Conservation (phyloP, 2,329 filamentous ascomycete genomes). For the Chrysoporthe cubensis region DNA sequence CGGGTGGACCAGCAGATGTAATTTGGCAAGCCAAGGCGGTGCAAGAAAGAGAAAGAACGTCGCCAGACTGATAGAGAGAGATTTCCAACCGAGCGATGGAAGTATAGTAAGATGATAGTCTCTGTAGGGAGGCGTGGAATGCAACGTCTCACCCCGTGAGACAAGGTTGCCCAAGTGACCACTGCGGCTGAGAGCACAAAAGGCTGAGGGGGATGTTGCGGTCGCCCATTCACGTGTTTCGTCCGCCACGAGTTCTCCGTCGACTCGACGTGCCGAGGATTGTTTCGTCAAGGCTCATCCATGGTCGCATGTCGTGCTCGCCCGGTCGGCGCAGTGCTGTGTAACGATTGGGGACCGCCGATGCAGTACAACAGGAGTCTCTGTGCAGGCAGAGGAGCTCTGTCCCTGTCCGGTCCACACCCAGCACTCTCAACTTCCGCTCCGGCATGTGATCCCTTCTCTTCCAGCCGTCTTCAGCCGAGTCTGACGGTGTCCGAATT, state of each 20-base stretch:
- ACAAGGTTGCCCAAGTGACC: background rate
- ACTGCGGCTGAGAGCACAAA: background rate
- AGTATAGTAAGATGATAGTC: background rate
- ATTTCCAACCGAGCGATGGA: background rate
- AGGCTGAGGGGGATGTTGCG: background rate
- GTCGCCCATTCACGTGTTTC: background rate
- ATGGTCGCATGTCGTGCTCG: background rate
- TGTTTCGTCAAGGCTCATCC: background rate
- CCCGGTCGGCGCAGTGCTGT: background rate
- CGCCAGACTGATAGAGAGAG: background rate
- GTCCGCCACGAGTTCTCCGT: background rate
- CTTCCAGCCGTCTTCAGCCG: background rate
- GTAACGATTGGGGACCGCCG: background rate
- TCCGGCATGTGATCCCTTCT: background rate
- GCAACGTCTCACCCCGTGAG: too few relatives aligned
- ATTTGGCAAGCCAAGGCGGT: background rate
- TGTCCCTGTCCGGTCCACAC: background rate
- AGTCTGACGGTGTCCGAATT: background rate
- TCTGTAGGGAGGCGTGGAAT: background rate
- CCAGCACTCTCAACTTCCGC: background rate
- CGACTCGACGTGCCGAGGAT: background rate
- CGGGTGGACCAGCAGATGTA: background rate
- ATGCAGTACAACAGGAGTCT: conserved; percentile 1
- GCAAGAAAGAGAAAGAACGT: background rate
- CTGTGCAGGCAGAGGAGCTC: background rate